Conservation (phyloP, 1,284 basidiomycete species). For the Ganoderma resinaceum region DNA sequence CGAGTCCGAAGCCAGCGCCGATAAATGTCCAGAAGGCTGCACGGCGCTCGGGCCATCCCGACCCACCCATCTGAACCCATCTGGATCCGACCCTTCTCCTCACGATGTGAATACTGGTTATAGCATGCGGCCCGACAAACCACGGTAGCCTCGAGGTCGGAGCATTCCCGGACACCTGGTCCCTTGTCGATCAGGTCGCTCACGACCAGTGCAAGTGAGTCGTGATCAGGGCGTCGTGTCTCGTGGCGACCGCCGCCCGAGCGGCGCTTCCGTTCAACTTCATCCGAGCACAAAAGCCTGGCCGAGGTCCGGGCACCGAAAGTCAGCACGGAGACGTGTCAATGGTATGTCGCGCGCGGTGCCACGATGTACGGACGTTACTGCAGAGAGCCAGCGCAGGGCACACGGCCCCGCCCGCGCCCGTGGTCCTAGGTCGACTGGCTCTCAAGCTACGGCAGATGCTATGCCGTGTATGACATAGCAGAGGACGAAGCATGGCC, state of each 20-base stretch:
- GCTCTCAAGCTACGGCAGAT: not conserved
- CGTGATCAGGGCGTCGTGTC: not conserved
- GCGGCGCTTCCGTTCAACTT: not conserved
- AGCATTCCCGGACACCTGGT: not conserved
- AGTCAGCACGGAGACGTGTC: not conserved
- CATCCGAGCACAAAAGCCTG: not conserved
- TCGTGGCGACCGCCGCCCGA: not conserved
- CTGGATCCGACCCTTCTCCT: constrained; percentile 7
- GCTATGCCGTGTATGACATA: constrained; percentile 1
- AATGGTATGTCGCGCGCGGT: constrained; percentile 4
- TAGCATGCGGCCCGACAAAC: constrained; percentile 8
- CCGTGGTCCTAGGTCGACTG: not conserved
- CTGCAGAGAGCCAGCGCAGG: not conserved
- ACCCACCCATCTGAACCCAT: constrained; percentile 6
- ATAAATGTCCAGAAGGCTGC: constrained; percentile 1
- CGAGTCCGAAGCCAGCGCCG: constrained; percentile 14
- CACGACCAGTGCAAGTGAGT: not conserved
- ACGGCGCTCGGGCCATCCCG: constrained; percentile 9
- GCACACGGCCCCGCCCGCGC: constrained; percentile 13
- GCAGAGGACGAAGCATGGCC: constrained; percentile 12
- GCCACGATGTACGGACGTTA: constrained; percentile 19
- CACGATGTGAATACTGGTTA: constrained; percentile 1
- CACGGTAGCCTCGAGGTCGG: constrained; percentile 4
- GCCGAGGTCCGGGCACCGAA: constrained; percentile 3
- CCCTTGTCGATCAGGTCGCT: constrained; percentile 8